A percentile compares a stretch with the other conserved stretches of the same genome.
Evolutionary conservation across 257 asterid genomes (phyloP).

Genomic region (Nicotiana tabacum): DNA sequence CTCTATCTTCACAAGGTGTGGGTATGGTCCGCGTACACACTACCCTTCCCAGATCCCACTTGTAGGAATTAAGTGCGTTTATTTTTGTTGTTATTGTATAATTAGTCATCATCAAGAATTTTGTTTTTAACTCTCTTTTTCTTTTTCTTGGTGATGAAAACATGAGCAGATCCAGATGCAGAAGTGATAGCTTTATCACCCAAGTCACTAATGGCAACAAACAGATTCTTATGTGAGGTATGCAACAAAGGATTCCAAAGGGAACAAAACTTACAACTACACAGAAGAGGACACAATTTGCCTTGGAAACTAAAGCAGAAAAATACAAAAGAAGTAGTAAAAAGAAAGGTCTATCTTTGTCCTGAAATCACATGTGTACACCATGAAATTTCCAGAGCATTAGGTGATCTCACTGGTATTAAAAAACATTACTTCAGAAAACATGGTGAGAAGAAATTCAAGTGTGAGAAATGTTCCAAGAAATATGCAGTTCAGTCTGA

Average conservation of each 20-base stretch:
- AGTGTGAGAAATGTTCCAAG: conserved; percentile 78
- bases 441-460: conserved; percentile 73
- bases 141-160: neutral
- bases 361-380: conserved; percentile 79
- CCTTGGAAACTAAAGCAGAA: conserved; percentile 79
- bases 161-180: conserved; percentile 55
- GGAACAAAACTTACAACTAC: conserved; percentile 83
- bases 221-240: conserved; percentile 72
- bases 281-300: conserved; percentile 73
- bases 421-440: conserved; percentile 70
- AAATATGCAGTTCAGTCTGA: conserved; percentile 82
- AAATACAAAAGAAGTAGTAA: conserved; percentile 49
- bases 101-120: no score
- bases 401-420: conserved; percentile 84
- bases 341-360: conserved; percentile 63
- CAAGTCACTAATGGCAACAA: conserved; percentile 74
- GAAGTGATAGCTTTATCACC: conserved; percentile 79
- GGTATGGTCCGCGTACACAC: no score
- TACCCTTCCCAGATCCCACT: no score
- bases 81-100: no score
- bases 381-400: conserved; percentile 74
- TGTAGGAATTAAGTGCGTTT: no score
- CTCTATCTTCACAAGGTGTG: no score
- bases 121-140: neutral
- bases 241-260: conserved; percentile 84